Conservation (phyloP, 352 stramenopile genomes). For the Globisporangium canariense region DNA sequence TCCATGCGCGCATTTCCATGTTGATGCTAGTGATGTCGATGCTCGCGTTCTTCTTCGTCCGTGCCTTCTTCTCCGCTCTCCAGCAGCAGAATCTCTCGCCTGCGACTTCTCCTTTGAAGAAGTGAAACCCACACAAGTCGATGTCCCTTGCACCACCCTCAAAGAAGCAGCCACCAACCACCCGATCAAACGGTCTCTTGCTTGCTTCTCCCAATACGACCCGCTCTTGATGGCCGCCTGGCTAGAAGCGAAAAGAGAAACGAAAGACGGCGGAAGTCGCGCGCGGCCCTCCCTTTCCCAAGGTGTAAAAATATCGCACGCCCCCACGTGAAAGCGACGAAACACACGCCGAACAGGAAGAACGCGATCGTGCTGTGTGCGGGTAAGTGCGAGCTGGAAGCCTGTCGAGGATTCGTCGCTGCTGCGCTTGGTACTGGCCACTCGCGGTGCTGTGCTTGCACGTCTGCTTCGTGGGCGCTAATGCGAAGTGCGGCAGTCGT, state of each 20-base stretch:
- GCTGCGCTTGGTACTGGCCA: not conserved
- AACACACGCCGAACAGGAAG: not conserved
- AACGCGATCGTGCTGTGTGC: not conserved
- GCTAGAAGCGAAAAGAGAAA: not conserved
- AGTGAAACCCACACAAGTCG: not conserved
- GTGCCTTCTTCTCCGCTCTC: not conserved
- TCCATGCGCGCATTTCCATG: constrained; percentile 75
- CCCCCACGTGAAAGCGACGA: not conserved
- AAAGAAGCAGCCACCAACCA: not conserved
- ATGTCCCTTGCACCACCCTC: not conserved
- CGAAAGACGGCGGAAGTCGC: constrained; percentile 4
- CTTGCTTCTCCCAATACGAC: not conserved
- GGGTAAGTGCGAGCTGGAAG: not conserved
- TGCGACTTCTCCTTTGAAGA: constrained; percentile 2
- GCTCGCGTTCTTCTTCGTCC: not conserved
- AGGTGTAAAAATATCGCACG: constrained; percentile 5
- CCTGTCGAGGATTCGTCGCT: not conserved
- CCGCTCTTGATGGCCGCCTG: not conserved
- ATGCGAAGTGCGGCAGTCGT: constrained; percentile 5
- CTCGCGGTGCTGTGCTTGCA: not conserved
- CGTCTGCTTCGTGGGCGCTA: not conserved
- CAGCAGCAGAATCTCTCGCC: not conserved
- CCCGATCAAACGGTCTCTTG: not conserved
- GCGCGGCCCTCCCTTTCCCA: constrained; percentile 5
- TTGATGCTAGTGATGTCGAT: constrained; percentile 15